phyloP scores from a whole-genome alignment of 768 basidiomycete genomes.

The Crepidotus variabilis region DNA sequence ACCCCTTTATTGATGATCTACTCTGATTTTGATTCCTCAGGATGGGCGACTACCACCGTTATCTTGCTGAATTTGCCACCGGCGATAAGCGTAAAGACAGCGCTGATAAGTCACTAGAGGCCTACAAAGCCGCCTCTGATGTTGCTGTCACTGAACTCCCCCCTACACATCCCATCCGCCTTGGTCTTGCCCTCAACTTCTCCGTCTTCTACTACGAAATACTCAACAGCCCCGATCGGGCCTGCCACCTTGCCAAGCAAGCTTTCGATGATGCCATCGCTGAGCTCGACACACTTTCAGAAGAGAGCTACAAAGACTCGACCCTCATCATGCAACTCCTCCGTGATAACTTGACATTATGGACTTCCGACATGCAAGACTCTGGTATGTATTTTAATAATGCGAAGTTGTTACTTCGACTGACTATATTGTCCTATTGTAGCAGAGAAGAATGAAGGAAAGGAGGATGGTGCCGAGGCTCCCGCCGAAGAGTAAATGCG shows the following conservation, averaged over 20 bases:
- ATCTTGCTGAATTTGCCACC: conserved; percentile 97
- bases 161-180: conserved; percentile 95
- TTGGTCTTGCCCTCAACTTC: conserved; percentile 98
- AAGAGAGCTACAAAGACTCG: conserved; percentile 99
- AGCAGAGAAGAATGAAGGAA: conserved; percentile 71
- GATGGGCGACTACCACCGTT: conserved; percentile 99
- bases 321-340: conserved; percentile 97
- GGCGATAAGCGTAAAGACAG: conserved; percentile 97
- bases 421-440: conserved; percentile 31
- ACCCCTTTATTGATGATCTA: background rate
- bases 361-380: conserved; percentile 98
- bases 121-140: conserved; percentile 97
- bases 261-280: conserved; percentile 99
- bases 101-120: conserved; percentile 95
- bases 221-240: conserved; percentile 97
- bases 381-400: conserved; percentile 49
- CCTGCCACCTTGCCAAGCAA: conserved; percentile 98
- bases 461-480: conserved; percentile 63
- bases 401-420: background rate
- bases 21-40: conserved; percentile 36
- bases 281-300: conserved; percentile 96
- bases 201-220: conserved; percentile 99
- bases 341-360: conserved; percentile 95
- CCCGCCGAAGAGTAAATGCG: conserved; percentile 61
- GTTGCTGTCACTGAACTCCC: conserved; percentile 95